Conservation (phyloP, 225 moss, liverwort and hornwort genomes). For the Straminergon stramineum region DNA sequence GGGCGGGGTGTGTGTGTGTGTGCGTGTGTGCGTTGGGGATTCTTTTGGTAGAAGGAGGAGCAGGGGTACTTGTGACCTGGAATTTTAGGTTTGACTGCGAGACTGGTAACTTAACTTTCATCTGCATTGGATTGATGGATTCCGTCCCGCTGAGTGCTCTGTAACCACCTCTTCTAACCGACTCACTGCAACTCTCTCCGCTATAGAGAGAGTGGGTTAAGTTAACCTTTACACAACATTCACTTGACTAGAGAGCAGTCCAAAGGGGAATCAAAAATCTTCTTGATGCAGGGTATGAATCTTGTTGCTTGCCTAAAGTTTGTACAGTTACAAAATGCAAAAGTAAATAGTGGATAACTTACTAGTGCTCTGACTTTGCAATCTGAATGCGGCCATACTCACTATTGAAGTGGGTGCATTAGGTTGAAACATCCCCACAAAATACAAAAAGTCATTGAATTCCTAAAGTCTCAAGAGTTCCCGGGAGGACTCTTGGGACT, state of each 20-base stretch:
- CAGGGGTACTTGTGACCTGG: neutral
- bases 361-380: neutral
- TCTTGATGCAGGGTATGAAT: no score
- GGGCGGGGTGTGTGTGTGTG: neutral
- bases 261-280: neutral
- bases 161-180: neutral
- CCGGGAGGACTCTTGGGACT: no score
- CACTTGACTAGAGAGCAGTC: neutral
- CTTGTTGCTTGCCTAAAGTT: neutral
- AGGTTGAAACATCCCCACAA: neutral
- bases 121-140: neutral
- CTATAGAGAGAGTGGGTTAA: no score
- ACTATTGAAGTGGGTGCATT: neutral
- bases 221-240: neutral
- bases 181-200: neutral
- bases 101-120: neutral
- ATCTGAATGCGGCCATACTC: accelerated
- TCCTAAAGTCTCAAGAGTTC: no score
- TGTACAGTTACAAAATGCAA: accelerated
- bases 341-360: neutral
- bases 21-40: neutral
- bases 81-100: neutral
- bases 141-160: no score
- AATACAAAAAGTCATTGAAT: neutral
- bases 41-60: neutral